These are phyloP conservation scores for Annona squamosa DNA, from an alignment of 164 flowering plant species.

Conservation along the genomic window DNA sequence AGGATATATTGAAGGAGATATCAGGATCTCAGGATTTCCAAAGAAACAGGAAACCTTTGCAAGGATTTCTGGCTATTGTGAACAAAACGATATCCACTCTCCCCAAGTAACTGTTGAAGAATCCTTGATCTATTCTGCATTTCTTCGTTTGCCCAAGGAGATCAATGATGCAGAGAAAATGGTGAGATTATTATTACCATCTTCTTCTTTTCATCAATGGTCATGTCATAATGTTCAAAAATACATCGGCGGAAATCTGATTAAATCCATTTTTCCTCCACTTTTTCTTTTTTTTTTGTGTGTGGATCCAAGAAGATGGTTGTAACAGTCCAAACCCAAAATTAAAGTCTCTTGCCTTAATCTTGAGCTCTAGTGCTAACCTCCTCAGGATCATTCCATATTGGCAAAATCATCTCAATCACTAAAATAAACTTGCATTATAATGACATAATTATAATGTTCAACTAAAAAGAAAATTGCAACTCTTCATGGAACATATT, in stretches of 20 bases:
- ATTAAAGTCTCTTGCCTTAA: not conserved
- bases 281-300: not conserved
- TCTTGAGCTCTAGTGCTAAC: too few relatives aligned
- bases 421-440: too few relatives aligned
- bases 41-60: slow-evolving; percentile 95
- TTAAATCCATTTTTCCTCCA: not conserved
- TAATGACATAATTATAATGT: too few relatives aligned
- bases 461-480: too few relatives aligned
- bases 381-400: too few relatives aligned
- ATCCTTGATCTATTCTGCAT: slow-evolving; percentile 91
- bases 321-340: not conserved
- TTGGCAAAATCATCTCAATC: too few relatives aligned
- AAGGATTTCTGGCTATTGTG: slow-evolving; percentile 65
- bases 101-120: slow-evolving; percentile 44
- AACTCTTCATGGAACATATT: too few relatives aligned
- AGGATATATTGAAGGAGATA: slow-evolving; percentile 77
- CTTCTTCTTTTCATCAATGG: too few relatives aligned
- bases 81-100: slow-evolving; percentile 35
- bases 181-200: slow-evolving; percentile 27
- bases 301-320: not conserved
- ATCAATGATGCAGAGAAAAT: slow-evolving; percentile 64
- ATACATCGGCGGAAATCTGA: too few relatives aligned
- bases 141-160: slow-evolving; percentile 85
- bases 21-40: slow-evolving; percentile 82
- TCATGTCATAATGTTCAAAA: too few relatives aligned